A percentile compares a stretch with the other conserved stretches of the same genome.
phyloP scores from a whole-genome alignment of 495 filamentous ascomycete genomes.

The Chaetomium tenue region DNA sequence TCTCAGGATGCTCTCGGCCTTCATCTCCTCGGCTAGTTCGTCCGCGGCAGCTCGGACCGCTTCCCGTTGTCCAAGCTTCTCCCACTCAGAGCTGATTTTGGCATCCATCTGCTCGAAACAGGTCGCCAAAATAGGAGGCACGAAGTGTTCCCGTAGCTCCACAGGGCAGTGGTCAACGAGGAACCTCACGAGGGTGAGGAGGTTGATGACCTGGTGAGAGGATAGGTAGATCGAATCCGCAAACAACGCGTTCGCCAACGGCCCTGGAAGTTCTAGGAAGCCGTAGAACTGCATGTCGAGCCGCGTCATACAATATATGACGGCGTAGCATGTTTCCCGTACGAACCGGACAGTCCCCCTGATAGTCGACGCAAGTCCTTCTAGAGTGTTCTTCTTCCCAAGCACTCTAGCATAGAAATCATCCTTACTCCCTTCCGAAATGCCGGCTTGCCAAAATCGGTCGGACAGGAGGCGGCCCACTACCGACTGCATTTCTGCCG shows the following conservation, averaged over 20 bases:
- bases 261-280: constrained; percentile 75
- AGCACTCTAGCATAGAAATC: constrained; percentile 93
- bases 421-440: constrained; percentile 89
- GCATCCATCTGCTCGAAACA: constrained; percentile 82
- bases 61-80: constrained; percentile 59
- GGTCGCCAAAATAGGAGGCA: constrained; percentile 78
- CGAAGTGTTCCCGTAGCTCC: constrained; percentile 69
- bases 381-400: constrained; percentile 81
- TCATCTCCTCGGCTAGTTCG: constrained; percentile 91
- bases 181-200: constrained; percentile 80
- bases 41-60: constrained; percentile 56
- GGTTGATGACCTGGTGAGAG: constrained; percentile 85
- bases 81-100: constrained; percentile 87
- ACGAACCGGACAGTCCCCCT: constrained; percentile 84
- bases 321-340: constrained; percentile 87
- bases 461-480: constrained; percentile 85
- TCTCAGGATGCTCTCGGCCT: constrained; percentile 92
- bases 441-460: constrained; percentile 98
- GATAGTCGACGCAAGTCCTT: constrained; percentile 91
- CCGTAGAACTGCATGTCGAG: constrained; percentile 88
- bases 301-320: constrained; percentile 88
- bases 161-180: constrained; percentile 89
- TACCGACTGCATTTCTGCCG: constrained; percentile 71
- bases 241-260: constrained; percentile 81
- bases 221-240: constrained; percentile 80